Percentiles rank a stretch among this genome's conserved stretches.
Evolutionary conservation across 306 rosid genomes (phyloP).

Genomic region (Vachellia pachyceras): DNA sequence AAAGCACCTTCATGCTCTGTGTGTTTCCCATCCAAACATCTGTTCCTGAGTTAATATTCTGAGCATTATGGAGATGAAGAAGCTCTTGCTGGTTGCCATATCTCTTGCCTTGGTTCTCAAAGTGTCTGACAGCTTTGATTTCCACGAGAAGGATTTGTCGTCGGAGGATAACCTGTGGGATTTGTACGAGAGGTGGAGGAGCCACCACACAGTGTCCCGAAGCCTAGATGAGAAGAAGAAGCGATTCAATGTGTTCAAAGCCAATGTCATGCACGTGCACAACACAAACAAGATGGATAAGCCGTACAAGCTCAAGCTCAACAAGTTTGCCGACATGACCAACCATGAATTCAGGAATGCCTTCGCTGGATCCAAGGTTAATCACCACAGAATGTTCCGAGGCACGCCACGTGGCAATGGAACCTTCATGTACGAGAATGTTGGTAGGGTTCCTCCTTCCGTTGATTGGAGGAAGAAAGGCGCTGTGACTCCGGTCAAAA

Average conservation of each 20-base stretch:
- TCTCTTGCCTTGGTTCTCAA: conserved; percentile 42
- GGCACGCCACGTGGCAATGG: conserved; percentile 41
- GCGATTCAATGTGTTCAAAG: conserved; percentile 62
- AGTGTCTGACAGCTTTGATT: conserved; percentile 37
- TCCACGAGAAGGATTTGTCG: conserved; percentile 46
- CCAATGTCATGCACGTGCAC: conserved; percentile 55
- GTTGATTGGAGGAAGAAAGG: conserved; percentile 66
- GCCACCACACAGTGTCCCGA: conserved; percentile 55
- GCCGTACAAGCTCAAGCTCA: conserved; percentile 63
- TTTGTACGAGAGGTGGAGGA: conserved; percentile 61
- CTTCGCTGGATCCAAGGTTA: conserved; percentile 53
- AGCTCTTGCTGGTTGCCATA: conserved; percentile 32
- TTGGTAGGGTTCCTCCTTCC: conserved; percentile 36
- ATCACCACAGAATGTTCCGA: conserved; percentile 55
- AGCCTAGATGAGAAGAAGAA: conserved; percentile 48
- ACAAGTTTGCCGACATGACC: conserved; percentile 63
- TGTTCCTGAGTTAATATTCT: conserved; percentile 18
- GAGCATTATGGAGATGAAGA: conserved; percentile 40
- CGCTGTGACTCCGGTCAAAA: conserved; percentile 50
- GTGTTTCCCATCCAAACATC: conserved; percentile 35
- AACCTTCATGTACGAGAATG: conserved; percentile 48
- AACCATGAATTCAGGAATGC: conserved; percentile 51
- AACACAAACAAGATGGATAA: conserved; percentile 51
- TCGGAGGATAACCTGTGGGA: conserved; percentile 52
- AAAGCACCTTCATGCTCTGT: conserved; percentile 33